A percentile compares a stretch with the other conserved stretches of the same genome.
phyloP scores from a whole-genome alignment of 805 yeast genomes.

The Suhomyces sp. region DNA sequence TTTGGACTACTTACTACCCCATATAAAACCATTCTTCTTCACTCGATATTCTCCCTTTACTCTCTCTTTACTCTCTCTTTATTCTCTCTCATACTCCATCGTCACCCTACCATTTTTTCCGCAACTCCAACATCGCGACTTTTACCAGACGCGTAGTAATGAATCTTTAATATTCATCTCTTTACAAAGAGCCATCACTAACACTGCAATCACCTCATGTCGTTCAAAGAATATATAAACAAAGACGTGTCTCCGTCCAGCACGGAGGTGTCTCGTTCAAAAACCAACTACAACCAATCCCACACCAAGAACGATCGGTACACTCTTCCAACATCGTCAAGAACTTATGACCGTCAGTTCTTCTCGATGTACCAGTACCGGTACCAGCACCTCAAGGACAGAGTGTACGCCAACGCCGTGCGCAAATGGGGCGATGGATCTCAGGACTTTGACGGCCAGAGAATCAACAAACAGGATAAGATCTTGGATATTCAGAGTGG shows the following conservation, averaged over 20 bases:
- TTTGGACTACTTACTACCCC: too few relatives aligned
- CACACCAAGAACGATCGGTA: constrained; percentile 19
- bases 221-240: too few relatives aligned
- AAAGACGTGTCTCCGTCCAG: too few relatives aligned
- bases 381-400: constrained; percentile 27
- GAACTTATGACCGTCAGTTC: constrained; percentile 41
- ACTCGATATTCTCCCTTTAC: too few relatives aligned
- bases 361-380: constrained; percentile 45
- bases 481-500: constrained; percentile 61
- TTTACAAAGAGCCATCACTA: too few relatives aligned
- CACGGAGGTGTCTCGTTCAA: background rate
- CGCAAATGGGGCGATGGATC: constrained; percentile 56
- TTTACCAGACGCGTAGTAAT: too few relatives aligned
- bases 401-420: constrained; percentile 34
- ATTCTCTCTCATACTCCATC: too few relatives aligned
- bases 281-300: background rate
- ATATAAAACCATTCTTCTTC: too few relatives aligned
- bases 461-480: constrained; percentile 34
- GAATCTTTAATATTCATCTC: too few relatives aligned
- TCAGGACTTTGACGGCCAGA: constrained; percentile 32
- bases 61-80: background rate
- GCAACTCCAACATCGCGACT: too few relatives aligned
- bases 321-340: constrained; percentile 16
- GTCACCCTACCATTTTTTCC: too few relatives aligned
- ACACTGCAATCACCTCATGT: too few relatives aligned